These are phyloP conservation scores for Aureobasidium leucospermi DNA, from an alignment of 2,329 filamentous ascomycete genomes.

Conservation along the genomic window DNA sequence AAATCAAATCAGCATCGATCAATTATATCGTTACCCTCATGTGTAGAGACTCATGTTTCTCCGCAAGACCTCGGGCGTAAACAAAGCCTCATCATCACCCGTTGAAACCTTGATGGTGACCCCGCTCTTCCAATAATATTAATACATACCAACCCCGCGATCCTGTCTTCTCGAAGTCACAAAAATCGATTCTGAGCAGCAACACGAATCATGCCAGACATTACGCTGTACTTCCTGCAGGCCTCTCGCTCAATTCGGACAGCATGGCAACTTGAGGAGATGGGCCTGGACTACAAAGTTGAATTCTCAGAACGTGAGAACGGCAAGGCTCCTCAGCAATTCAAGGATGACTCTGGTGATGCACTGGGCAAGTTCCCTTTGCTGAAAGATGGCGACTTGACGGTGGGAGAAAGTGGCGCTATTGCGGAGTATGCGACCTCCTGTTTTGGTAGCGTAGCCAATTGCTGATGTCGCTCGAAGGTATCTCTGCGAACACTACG, in stretches of 20 bases:
- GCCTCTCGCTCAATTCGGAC: slow-evolving; percentile 38
- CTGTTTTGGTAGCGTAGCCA: background rate
- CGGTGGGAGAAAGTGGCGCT: slow-evolving; percentile 38
- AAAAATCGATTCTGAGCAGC: background rate
- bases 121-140: background rate
- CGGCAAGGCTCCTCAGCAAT: slow-evolving; percentile 34
- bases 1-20: background rate
- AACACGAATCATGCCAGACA: slow-evolving; percentile 17
- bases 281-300: slow-evolving; percentile 35
- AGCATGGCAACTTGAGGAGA: slow-evolving; percentile 42
- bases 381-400: slow-evolving; percentile 35
- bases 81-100: background rate
- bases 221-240: slow-evolving; percentile 43
- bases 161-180: background rate
- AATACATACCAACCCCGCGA: background rate
- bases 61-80: slow-evolving; percentile 2
- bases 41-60: background rate
- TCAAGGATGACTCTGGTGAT: slow-evolving; percentile 35
- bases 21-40: background rate
- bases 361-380: slow-evolving; percentile 40
- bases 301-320: slow-evolving; percentile 34
- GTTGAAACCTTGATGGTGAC: slow-evolving; percentile 11
- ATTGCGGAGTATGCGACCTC: slow-evolving; percentile 35
- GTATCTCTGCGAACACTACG: slow-evolving; percentile 42
- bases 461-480: slow-evolving; percentile 19